Evolutionary conservation across 1,284 basidiomycete species (phyloP), one percentile per base, ranked within the genome.

Genomic region (Tilletia walkeri): DNA sequence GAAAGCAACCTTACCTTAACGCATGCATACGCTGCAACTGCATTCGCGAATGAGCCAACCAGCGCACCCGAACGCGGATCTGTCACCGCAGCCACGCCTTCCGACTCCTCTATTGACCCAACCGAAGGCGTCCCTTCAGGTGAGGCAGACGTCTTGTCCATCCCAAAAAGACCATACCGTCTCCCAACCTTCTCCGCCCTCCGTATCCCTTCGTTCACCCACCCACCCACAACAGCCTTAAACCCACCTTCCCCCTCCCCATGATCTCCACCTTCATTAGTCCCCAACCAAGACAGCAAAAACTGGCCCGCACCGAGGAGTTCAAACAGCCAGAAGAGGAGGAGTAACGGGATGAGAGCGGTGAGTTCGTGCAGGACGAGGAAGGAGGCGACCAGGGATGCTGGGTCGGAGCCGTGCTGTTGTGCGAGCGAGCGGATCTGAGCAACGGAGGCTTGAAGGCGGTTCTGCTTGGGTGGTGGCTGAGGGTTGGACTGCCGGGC

Each of bases 131-230:
- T 20, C 67, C 69, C 56, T 16, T 70, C 74, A 14, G 45, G 5
- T 7, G 65, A 3, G 63, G 75, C 72, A 12, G 70, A 68, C 69
- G 84, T 85, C 84, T 91, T 91, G 76, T 89, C 88, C 76, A 89
- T 91, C 16, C 93, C 93, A 82, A 94, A 91, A 20, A 91, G 76
- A 0, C 93, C 93, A 82, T 95, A 95, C 65, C 89, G 86, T 72
- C 87, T 86, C 5, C 92, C 93, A 3, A 94, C 88, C 20, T 88
- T 86, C 68, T 88, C 89, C 1, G 90, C 90, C 87, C 90, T 45
- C 91, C 38, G 16, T 38, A 72, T 63, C 12, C 49, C 92, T 69
- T 94, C 92, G 2, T 88, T 86, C 38, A 91, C 85, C 92, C 91
- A 93, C 18, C 82, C 82, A 49, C 84, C 80, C 48, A 67, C 45